phyloP scores from a whole-genome alignment of 2,329 filamentous ascomycete species.

The Colletotrichum sidae region DNA sequence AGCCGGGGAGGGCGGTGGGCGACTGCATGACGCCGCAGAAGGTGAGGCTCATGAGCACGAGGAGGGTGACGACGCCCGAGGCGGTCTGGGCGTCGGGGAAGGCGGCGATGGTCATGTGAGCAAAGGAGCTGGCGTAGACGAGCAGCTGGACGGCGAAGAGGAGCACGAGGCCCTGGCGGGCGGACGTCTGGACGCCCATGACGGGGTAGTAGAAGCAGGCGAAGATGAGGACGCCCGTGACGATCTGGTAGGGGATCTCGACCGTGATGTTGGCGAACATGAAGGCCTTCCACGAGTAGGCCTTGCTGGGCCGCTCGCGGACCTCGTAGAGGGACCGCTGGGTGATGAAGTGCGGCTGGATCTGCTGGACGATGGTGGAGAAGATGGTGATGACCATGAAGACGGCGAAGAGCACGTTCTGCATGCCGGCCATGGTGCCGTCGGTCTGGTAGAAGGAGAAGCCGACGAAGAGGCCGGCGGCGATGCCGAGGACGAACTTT shows the following conservation, averaged over 20 bases:
- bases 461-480: constrained; percentile 77
- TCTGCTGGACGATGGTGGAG: constrained; percentile 75
- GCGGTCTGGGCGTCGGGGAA: constrained; percentile 77
- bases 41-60: constrained; percentile 68
- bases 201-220: constrained; percentile 77
- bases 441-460: constrained; percentile 74
- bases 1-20: constrained; percentile 69
- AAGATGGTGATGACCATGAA: constrained; percentile 85
- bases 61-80: constrained; percentile 69
- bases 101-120: constrained; percentile 78
- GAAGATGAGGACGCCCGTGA: constrained; percentile 73
- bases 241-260: constrained; percentile 77
- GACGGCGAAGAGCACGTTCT: constrained; percentile 79
- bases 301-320: constrained; percentile 78
- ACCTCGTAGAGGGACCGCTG: constrained; percentile 82
- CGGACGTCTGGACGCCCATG: constrained; percentile 58
- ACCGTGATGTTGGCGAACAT: constrained; percentile 78
- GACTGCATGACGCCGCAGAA: constrained; percentile 75
- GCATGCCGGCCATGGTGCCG: constrained; percentile 74
- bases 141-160: constrained; percentile 75
- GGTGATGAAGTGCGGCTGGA: constrained; percentile 81
- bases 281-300: constrained; percentile 82
- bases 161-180: constrained; percentile 73
- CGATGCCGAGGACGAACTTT: constrained; percentile 71
- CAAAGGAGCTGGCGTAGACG: constrained; percentile 78